These are phyloP conservation scores for Suillus alpinus DNA, from an alignment of 768 basidiomycete genomes.

Conservation along the genomic window DNA sequence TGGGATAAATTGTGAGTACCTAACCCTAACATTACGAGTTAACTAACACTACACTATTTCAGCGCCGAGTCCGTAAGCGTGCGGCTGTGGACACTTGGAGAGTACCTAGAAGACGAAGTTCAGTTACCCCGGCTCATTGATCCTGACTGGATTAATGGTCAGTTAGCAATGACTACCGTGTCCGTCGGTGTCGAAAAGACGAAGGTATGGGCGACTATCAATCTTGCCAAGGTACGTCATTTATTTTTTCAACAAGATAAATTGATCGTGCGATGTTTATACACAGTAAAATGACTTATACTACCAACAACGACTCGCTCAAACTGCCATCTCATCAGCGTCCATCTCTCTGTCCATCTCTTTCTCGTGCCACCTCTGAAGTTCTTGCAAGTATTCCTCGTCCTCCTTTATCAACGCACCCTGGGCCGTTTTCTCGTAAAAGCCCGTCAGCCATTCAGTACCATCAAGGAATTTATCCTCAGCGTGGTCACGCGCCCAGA, in stretches of 20 bases:
- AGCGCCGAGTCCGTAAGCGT: background rate
- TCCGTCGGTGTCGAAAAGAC: background rate
- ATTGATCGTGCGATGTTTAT: background rate
- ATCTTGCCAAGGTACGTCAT: conserved; percentile 3
- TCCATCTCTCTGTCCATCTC: background rate
- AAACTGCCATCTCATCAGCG: background rate
- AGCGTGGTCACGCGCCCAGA: background rate
- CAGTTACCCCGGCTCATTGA: background rate
- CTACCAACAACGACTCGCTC: too few relatives aligned
- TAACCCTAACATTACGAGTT: background rate
- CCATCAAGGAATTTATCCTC: background rate
- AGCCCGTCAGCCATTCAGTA: background rate
- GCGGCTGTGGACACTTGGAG: conserved; percentile 1
- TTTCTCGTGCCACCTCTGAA: background rate
- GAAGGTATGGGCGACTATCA: conserved; percentile 6
- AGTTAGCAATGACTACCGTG: background rate
- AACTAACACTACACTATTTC: background rate
- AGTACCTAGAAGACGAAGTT: background rate
- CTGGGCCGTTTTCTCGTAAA: background rate
- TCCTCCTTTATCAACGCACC: background rate
- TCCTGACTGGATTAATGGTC: background rate
- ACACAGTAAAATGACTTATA: background rate
- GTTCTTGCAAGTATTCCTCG: background rate
- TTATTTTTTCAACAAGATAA: background rate
- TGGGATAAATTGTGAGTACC: conserved; percentile 2